These are phyloP conservation scores for Xylaria sp. DNA, from an alignment of 2,329 filamentous ascomycete species.

Conservation along the genomic window DNA sequence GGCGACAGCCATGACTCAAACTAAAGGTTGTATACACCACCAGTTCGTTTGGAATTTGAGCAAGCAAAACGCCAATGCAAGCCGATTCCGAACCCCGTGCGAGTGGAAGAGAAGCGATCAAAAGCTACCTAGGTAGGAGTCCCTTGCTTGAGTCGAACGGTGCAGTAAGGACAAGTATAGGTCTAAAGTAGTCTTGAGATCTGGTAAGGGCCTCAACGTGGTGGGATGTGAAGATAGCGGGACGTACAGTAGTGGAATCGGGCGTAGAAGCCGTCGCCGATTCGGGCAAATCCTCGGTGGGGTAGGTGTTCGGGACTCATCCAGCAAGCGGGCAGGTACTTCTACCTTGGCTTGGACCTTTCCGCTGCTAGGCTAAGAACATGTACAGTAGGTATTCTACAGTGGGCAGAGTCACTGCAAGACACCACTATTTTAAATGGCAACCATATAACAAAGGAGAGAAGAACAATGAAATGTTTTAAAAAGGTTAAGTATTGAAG, in stretches of 20 bases:
- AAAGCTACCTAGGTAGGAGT: neutral
- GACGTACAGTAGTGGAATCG: constrained; percentile 1
- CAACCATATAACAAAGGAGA: no score
- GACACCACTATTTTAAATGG: no score
- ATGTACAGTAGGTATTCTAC: no score
- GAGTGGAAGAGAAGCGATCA: neutral
- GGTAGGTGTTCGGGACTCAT: constrained; percentile 3
- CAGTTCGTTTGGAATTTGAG: neutral
- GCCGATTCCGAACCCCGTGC: neutral
- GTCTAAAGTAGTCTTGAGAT: neutral
- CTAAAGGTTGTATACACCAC: neutral
- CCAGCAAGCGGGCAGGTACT: neutral
- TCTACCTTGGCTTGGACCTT: neutral
- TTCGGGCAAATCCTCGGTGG: constrained; percentile 34
- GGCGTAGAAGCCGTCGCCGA: constrained; percentile 26
- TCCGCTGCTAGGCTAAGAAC: no score
- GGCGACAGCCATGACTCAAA: constrained; percentile 57
- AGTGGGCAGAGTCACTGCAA: no score
- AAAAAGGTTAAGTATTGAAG: no score
- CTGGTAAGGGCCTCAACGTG: neutral
- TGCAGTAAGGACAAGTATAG: neutral
- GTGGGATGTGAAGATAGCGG: constrained; percentile 18
- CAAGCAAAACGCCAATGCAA: neutral
- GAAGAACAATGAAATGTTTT: no score
- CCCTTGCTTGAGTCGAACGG: neutral